phyloP scores from a whole-genome alignment of 345 rosid genomes.

The Dovyalis caffra region DNA sequence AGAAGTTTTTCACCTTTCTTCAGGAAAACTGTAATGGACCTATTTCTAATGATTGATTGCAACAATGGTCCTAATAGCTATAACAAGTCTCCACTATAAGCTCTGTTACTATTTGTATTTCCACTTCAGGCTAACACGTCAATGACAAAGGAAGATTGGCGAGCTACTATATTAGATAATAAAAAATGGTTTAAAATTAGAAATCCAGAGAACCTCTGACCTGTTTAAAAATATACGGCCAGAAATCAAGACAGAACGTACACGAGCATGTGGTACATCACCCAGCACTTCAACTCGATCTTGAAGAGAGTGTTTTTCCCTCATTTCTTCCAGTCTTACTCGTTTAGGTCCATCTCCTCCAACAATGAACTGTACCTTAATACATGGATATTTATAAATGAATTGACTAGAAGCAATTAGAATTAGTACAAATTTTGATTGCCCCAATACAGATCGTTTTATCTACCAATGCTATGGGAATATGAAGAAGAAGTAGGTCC shows the following conservation, averaged over 20 bases:
- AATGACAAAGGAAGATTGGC: not conserved
- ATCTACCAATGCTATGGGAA: not conserved
- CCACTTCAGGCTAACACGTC: not conserved
- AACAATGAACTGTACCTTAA: slow-evolving; percentile 81
- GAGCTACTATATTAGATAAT: not conserved
- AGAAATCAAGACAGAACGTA: slow-evolving; percentile 71
- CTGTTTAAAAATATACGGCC: slow-evolving; percentile 94
- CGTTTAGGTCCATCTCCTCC: slow-evolving; percentile 98
- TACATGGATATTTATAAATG: slow-evolving; percentile 7
- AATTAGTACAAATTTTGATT: not conserved
- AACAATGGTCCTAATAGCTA: not conserved
- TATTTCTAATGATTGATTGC: not conserved
- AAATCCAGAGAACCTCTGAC: slow-evolving; percentile 22
- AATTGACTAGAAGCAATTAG: slow-evolving; percentile 3
- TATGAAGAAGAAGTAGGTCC: not conserved
- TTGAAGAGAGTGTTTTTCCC: slow-evolving; percentile 95
- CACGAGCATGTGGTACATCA: slow-evolving; percentile 84
- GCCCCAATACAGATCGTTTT: not conserved
- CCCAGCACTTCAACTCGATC: slow-evolving; percentile 95
- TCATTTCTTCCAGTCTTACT: slow-evolving; percentile 89
- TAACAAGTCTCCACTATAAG: not conserved
- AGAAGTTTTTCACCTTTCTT: not conserved
- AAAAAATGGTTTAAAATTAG: not conserved
- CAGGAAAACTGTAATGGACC: not conserved
- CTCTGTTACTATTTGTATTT: not conserved